Evolutionary conservation across 345 rosid genomes (phyloP), one percentile per base, ranked within the genome.

Genomic region (Lenwebbia sp.): DNA sequence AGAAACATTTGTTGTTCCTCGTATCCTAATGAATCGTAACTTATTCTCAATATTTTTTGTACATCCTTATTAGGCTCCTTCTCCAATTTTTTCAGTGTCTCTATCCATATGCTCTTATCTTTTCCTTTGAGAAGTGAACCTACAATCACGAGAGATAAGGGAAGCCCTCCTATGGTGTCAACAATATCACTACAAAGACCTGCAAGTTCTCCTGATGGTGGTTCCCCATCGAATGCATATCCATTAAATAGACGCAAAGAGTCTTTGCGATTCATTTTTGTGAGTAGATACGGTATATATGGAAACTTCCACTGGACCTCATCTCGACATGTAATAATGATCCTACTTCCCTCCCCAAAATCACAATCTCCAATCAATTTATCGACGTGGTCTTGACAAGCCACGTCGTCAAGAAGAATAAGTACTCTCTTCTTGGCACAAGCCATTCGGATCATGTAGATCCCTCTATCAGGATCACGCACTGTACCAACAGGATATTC

Each of bases 261-360:
- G 28, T 56, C 62, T 56, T 56, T 10, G 28, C 15, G 0, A 54
- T 25, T 56, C 62, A 56, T 4, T 4, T 4, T 0, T 10, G 2
- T 0, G 14, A 25, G 62, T 56, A 4, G 40, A 40, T 40, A 40
- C 40, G 2, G 2, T 40, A 40, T 40, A 40, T 2, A 4, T 40
- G 3, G 40, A 40, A 40, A 40, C 2, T 40, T 40, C 40, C 40
- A 2, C 40, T 2, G 40, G 40, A 40, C 2, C 3, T 40, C 40
- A 40, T 57, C 7, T 26, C 3, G 60, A 56, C 60, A 10, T 10
- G 60, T 56, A 2, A 57, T 0, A 26, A 57, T 11, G 7, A 57
- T 26, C 0, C 7, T 1, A 57, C 62, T 57, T 57, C 62, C 62
- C 2, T 0, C 11, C 7, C 0, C 0, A 0, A 26, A 57, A 0